Evolutionary conservation across 2,329 filamentous ascomycete species (phyloP).

Genomic region (Chaetomium sp.): DNA sequence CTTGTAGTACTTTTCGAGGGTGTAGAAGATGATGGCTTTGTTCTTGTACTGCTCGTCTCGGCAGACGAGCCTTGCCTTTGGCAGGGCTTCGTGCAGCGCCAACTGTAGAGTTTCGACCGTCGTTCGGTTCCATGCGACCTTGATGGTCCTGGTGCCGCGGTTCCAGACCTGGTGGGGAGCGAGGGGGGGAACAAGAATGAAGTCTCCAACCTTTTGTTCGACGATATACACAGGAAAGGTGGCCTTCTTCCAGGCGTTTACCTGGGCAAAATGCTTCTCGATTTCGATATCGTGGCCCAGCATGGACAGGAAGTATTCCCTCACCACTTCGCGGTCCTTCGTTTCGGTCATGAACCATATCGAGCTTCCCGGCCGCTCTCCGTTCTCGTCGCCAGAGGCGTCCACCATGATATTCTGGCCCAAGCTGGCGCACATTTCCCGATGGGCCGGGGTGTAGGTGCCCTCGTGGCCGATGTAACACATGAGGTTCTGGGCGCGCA

Average conservation of each 20-base stretch:
- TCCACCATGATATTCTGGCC: conserved; percentile 99
- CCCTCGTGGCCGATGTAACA: conserved; percentile 98
- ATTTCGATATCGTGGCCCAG: conserved; percentile 96
- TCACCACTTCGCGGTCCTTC: conserved; percentile 85
- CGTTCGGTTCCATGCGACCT: conserved; percentile 96
- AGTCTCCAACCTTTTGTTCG: conserved; percentile 86
- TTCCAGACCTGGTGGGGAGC: conserved; percentile 99
- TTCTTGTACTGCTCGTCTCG: conserved; percentile 99
- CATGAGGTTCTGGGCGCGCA: conserved; percentile 96
- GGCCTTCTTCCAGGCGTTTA: conserved; percentile 93
- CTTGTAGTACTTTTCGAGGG: conserved; percentile 75
- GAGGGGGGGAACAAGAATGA: conserved; percentile 88
- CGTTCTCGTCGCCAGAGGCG: conserved; percentile 70
- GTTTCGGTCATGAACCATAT: conserved; percentile 99
- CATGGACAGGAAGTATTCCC: conserved; percentile 91
- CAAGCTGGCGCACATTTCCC: conserved; percentile 95
- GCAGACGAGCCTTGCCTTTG: conserved; percentile 86
- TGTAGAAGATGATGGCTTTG: conserved; percentile 91
- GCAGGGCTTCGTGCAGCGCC: conserved; percentile 83
- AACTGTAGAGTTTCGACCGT: conserved; percentile 88
- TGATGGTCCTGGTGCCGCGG: conserved; percentile 90
- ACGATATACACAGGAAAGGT: conserved; percentile 92
- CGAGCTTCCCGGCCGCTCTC: conserved; percentile 82
- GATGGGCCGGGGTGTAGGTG: conserved; percentile 91
- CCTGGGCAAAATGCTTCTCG: conserved; percentile 93